Evolutionary conservation across 192 early-diverging fungal genomes (phyloP).

Genomic region (Coemansia aciculifera): DNA sequence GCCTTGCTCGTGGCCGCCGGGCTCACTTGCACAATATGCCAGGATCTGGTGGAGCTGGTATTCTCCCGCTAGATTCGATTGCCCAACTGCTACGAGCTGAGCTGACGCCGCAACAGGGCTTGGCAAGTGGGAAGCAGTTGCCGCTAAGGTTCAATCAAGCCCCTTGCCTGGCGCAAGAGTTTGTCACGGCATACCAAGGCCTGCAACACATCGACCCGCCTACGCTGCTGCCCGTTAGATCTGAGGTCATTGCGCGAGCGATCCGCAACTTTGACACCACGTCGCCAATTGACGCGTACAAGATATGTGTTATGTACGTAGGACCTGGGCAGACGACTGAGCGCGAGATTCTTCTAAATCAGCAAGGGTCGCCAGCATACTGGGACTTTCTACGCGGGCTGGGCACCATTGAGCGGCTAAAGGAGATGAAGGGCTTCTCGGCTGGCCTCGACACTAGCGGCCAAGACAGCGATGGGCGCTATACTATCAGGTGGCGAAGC

Average conservation of each 20-base stretch:
- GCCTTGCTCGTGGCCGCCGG: constrained; percentile 36
- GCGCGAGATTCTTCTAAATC: constrained; percentile 83
- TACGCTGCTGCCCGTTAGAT: constrained; percentile 66
- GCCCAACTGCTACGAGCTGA: constrained; percentile 43
- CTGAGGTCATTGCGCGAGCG: constrained; percentile 70
- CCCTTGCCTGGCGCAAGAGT: constrained; percentile 50
- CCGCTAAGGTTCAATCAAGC: constrained; percentile 42
- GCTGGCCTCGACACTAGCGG: constrained; percentile 84
- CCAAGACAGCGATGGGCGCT: constrained; percentile 81
- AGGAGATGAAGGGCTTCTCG: constrained; percentile 69
- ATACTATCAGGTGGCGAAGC: constrained; percentile 79
- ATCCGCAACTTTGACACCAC: constrained; percentile 83
- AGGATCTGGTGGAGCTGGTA: constrained; percentile 10
- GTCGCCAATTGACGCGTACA: constrained; percentile 90
- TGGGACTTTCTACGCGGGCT: constrained; percentile 80
- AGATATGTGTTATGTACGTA: constrained; percentile 93
- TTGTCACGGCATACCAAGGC: constrained; percentile 69
- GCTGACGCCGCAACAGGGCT: constrained; percentile 19
- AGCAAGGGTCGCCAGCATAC: constrained; percentile 83
- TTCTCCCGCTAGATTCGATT: constrained; percentile 36
- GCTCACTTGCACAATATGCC: constrained; percentile 19
- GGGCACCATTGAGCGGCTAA: constrained; percentile 72
- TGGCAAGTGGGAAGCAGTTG: constrained; percentile 20
- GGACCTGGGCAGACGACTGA: constrained; percentile 83
- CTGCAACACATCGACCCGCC: constrained; percentile 60